phyloP scores from a whole-genome alignment of 73 alveolate species.

The Diophrys sp. region DNA sequence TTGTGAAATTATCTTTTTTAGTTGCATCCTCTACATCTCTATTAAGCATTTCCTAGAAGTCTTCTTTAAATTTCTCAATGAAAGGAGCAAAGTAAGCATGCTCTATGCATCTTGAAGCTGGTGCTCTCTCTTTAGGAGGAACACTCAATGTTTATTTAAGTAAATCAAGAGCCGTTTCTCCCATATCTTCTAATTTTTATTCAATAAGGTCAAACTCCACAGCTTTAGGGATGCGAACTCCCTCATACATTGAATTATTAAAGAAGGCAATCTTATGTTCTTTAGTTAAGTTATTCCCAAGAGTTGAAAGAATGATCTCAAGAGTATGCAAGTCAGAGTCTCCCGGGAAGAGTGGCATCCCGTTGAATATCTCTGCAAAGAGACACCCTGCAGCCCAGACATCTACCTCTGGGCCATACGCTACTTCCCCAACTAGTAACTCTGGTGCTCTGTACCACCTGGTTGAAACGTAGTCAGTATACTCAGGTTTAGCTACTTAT shows the following conservation, averaged over 20 bases:
- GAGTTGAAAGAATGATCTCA: constrained; percentile 14
- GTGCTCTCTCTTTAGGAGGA: not conserved
- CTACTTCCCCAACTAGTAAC: constrained; percentile 43
- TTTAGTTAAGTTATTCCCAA: constrained; percentile 30
- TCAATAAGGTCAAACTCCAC: not conserved
- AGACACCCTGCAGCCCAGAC: constrained; percentile 71
- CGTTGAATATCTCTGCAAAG: constrained; percentile 54
- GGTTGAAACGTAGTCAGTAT: constrained; percentile 65
- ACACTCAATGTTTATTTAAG: not conserved
- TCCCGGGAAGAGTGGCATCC: constrained; percentile 65
- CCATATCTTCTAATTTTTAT: not conserved
- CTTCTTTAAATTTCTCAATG: not conserved
- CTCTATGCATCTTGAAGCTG: not conserved
- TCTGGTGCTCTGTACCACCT: constrained; percentile 74
- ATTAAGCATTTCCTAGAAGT: not conserved
- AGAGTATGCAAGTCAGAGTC: constrained; percentile 49
- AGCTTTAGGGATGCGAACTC: constrained; percentile 11
- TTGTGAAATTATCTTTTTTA: no score
- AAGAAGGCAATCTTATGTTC: constrained; percentile 17
- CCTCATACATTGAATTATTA: constrained; percentile 21
- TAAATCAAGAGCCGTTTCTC: not conserved
- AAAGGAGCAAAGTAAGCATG: not conserved
- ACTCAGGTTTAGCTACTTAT: not conserved
- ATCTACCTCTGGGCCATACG: constrained; percentile 43
- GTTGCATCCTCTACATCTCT: not conserved